These are phyloP conservation scores for Ziziphus jujuba DNA, from an alignment of 306 rosid genomes.

Conservation along the genomic window DNA sequence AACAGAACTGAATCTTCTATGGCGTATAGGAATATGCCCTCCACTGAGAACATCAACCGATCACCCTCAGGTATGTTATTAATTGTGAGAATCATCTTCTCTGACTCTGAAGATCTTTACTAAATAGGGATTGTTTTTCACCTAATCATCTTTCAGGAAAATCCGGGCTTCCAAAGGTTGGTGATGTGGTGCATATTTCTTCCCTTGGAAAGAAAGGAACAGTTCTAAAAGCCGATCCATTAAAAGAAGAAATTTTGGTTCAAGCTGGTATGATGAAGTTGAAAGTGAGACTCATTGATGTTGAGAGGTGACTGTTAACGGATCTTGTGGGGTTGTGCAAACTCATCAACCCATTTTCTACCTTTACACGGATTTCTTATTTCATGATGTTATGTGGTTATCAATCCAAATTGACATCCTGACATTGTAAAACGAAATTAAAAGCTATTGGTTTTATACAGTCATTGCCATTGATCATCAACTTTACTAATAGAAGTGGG, in stretches of 20 bases:
- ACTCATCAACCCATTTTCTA: not conserved
- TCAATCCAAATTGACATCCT: slow-evolving; percentile 7
- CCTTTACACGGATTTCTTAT: not conserved
- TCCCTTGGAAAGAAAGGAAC: slow-evolving; percentile 70
- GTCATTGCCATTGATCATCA: too few species aligned
- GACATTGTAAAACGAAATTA: too few species aligned
- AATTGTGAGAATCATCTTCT: not conserved
- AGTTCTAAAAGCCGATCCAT: slow-evolving; percentile 62
- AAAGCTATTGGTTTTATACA: too few species aligned
- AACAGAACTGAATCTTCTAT: slow-evolving; percentile 27
- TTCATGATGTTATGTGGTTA: slow-evolving; percentile 10
- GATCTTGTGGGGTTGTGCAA: not conserved
- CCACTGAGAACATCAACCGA: slow-evolving; percentile 25
- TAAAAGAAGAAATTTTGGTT: slow-evolving; percentile 76
- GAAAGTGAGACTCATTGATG: slow-evolving; percentile 67
- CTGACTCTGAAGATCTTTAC: not conserved
- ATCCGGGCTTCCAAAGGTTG: slow-evolving; percentile 62
- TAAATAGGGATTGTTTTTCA: not conserved
- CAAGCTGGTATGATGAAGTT: slow-evolving; percentile 83
- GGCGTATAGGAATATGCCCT: slow-evolving; percentile 38
- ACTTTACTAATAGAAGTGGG: too few species aligned
- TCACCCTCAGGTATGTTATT: slow-evolving; percentile 50
- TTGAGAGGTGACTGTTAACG: slow-evolving; percentile 36
- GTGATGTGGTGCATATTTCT: slow-evolving; percentile 62
- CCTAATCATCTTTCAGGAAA: slow-evolving; percentile 44